Base-by-base conservation (phyloP, 83 land plant species). In the Thuja plicata region DNA sequence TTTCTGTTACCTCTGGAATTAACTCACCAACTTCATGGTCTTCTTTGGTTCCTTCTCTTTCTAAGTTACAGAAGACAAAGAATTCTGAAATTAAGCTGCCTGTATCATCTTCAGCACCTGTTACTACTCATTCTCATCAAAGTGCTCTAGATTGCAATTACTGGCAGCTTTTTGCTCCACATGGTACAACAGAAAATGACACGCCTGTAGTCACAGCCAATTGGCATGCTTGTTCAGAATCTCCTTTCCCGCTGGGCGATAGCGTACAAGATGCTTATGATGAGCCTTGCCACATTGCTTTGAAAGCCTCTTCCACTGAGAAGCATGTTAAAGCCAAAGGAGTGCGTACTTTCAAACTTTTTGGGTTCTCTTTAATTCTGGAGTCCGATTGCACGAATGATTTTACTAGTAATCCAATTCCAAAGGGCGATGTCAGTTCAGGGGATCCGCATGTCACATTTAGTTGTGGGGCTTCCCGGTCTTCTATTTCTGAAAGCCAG, bases 311-410 rank as follows among this genome's bases (percentile, higher is more conserved):
- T 76, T 76, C 16, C 79, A 34, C 17, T 34, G 38, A 76, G 16
- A 76, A 76, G 79, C 79, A 11, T 76, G 79, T 76, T 76, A 35
- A 35, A 76, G 79, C 1, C 79, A 76, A 76, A 76, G 79, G 17
- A 76, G 79, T 76, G 79, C 79, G 88, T 30, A 88, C 89, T 87
- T 94, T 93, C 88, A 93, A 90, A 46, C 91, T 93, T 19, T 94
- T 94, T 91, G 96, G 96, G 12, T 94, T 94, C 66, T 89, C 92
- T n/a, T 84, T 93, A 60, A 93, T 87, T 15, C 89, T 90, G 52
- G 94, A 32, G 7, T 40, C 38, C 24, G 84, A 76, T 76, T 27
- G 35, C 38, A 34, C 15, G 5, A 40, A 32, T 34, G 79, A 34
- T 34, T 76, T 35, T 76, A 35, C n/a, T 76, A 35, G 79, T 35